These are phyloP conservation scores for Claviceps lovelessii DNA, from an alignment of 2,329 filamentous ascomycete species.

Conservation along the genomic window DNA sequence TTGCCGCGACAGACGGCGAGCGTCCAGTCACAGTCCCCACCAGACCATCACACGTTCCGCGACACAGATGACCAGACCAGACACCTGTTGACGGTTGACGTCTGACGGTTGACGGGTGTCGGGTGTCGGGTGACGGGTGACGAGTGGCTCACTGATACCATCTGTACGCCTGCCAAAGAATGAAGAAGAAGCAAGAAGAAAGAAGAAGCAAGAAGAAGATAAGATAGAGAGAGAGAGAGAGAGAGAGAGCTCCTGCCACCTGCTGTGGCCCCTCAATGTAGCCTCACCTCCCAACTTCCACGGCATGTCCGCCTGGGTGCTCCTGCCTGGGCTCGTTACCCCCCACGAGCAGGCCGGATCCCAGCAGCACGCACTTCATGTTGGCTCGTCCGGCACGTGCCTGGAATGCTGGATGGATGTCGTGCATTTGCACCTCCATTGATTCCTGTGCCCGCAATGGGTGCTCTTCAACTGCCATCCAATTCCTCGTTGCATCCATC, in stretches of 20 bases:
- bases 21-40: background rate
- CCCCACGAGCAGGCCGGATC: background rate
- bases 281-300: background rate
- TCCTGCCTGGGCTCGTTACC: background rate
- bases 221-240: too few relatives aligned
- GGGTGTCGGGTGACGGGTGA: background rate
- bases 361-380: background rate
- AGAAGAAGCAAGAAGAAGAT: too few relatives aligned
- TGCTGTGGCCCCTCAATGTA: too few relatives aligned
- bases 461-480: background rate
- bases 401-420: background rate
- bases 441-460: background rate
- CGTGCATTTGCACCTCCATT: background rate
- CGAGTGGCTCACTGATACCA: background rate
- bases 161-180: too few relatives aligned
- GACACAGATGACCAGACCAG: background rate
- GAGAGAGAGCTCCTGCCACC: too few relatives aligned
- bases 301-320: background rate
- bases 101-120: background rate
- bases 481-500: background rate
- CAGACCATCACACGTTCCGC: background rate
- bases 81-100: background rate
- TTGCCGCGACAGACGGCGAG: slow-evolving; percentile 8
- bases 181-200: too few relatives aligned
- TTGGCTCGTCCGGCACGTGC: background rate